Evolutionary conservation across 768 basidiomycete genomes (phyloP), one percentile per base, ranked within the genome.

Genomic region (Kwoniella sp.): DNA sequence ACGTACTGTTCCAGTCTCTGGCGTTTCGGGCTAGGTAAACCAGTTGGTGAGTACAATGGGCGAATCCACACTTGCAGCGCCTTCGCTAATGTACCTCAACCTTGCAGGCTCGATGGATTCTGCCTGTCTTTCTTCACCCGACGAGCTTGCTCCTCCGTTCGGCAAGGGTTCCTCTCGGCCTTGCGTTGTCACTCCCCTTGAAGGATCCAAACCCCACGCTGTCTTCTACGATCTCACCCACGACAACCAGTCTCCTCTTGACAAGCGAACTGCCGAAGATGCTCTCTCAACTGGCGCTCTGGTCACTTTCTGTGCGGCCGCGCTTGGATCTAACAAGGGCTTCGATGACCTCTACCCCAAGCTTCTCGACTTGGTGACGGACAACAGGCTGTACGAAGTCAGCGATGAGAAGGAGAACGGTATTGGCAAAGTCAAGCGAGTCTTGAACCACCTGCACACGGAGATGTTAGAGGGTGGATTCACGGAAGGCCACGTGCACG

Each of bases 321-420:
- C 90, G 3, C 86, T 91, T 61, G 96, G 93, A 1, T 93, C 91
- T 17, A 93, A 93, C 71, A 96, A 97, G 81, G 96, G 95, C 22
- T 96, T 95, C 76, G 96, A 99, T 73, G 96, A 99, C 71, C 81
- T 99, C 23, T 97, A 98, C 77, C 95, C 95, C 2, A 95, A 93
- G 78, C 81, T 95, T n/a, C 81, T 99, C 37, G 86, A 96, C 77
- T 83, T 99, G 55, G 96, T 98, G 11, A 84, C 83, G 15, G 96
- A 99, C 79, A 88, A 86, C 74, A 84, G 93, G 67, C 79, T 80
- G 68, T 99, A 99, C 74, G 88, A 91, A 69, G 72, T 90, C 15
- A 61, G 68, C 12, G 48, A 65, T 29, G 55, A 63, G 8, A 87
- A 87, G 0, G 76, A 81, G 47, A 75, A 67, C 8, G 83, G 83